Evolutionary conservation across 2,329 filamentous ascomycete species (phyloP), one percentile per base, ranked within the genome.

Genomic region (Pseudodiploospora longispora): DNA sequence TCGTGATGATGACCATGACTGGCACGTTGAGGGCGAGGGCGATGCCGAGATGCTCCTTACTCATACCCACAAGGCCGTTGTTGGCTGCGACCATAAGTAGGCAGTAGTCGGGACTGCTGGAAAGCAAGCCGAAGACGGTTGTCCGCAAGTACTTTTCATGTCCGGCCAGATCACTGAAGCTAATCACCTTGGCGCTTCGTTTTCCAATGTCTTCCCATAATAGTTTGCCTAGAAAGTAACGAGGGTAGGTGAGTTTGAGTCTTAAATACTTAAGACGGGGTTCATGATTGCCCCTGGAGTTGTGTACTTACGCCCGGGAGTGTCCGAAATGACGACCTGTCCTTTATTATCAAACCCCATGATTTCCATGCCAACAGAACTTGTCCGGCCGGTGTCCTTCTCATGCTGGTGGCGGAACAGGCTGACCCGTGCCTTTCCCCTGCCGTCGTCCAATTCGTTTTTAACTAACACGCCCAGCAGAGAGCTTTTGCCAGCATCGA

Each of bases 121-220:
- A 95, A 27, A 98, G 70, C 53, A 98, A 75, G 2, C 93, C 93
- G 59, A 98, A 98, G 28, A 98, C 91, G 0, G 93, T 98, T 2
- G 93, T 98, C 31, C 93, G 81, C 40, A 98, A 73, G 61, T 98
- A 98, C 41, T 87, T 81, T 69, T 97, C 93, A 67, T 98, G 93
- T 30, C 93, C 93, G 5, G 93, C 93, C 52, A 98, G 71, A 63
- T 98, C 93, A 31, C 87, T 94, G 64, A 98, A 98, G 29, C 87
- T 87, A 56, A 97, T 96, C 41, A 98, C 90, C 72, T 98, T 98
- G 41, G 91, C 85, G 56, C 88, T 94, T 53, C 89, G 85, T 65
- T 86, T 88, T 43, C 93, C 93, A 59, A 98, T 96, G 63, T 98
- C 93, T 63, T 96, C 91, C 93, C 93, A 98, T 4, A 90, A 91